Evolutionary conservation across 176 grass and related monocot genomes (phyloP), one percentile per base, ranked within the genome.

Genomic region (Dendrocalamus sinicus): DNA sequence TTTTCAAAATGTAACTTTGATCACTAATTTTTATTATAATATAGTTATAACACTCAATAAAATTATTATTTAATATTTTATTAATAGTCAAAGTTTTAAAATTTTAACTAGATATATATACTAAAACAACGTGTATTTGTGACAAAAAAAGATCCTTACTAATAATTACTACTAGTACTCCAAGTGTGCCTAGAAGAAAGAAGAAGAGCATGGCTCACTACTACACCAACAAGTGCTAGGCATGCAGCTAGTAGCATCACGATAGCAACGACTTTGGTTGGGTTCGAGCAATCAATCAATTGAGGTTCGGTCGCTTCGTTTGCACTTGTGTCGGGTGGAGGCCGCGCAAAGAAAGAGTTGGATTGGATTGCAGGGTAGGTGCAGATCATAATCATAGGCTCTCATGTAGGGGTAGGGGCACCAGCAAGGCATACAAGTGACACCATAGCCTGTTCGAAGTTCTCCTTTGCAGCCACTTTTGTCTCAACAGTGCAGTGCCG

Each of bases 281-380:
- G 3, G 30, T 60, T 75, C 24, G 9, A 16, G 74, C 46, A 35
- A 71, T 59, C 65, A 71, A 61, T 15, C 17, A 43, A 57, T n/a
- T 45, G 50, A 12, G 54, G 13, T 24, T n/a, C 76, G 15, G 59
- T 48, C 23, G 75, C 50, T 26, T 76, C 76, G 62, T 22, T 48
- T n/a, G 39, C 64, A 11, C 32, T 52, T 19, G 59, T 22, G 81
- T 89, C 82, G 62, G 70, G 43, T 80, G 76, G 69, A 75, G 24
- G 72, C 15, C 8, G 14, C n/a, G 12, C 70, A 8, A 16, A 51
- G 7, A 9, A 51, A 28, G 67, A 45, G 50, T 12, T 47, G 37
- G 75, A 23, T 79, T 72, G 39, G 67, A 37, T 26, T 53, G 85
- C 47, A 67, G 26, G 67, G 67, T 89, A 13, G 75, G 75, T 84